Percentiles rank a stretch among this genome's conserved stretches.
These are phyloP conservation scores for Dacryopinax spathularia DNA, from an alignment of 768 basidiomycete species.

Conservation along the genomic window DNA sequence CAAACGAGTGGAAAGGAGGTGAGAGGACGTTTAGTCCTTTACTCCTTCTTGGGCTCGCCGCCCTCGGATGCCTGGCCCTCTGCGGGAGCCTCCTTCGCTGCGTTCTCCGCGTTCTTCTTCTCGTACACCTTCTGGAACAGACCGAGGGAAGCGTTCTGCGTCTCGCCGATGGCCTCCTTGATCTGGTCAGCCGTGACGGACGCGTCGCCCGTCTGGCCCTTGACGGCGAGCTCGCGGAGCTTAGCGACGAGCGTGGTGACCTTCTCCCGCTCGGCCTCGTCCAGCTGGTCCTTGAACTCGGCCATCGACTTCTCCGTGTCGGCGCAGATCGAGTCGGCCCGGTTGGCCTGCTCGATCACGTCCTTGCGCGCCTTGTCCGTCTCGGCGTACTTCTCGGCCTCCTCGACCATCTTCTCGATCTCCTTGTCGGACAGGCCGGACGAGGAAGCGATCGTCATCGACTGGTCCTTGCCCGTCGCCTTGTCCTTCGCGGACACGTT, in stretches of 20 bases:
- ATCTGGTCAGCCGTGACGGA: slow-evolving; percentile 72
- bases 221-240: slow-evolving; percentile 74
- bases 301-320: slow-evolving; percentile 97
- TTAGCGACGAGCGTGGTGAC: slow-evolving; percentile 74
- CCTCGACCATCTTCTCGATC: slow-evolving; percentile 91
- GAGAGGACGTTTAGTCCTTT: neutral
- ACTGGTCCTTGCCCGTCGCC: slow-evolving; percentile 79
- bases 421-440: slow-evolving; percentile 94
- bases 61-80: slow-evolving; percentile 9
- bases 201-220: slow-evolving; percentile 78
- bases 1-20: neutral
- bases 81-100: slow-evolving; percentile 8
- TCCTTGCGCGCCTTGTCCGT: slow-evolving; percentile 73
- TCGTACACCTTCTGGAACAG: slow-evolving; percentile 79
- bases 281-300: slow-evolving; percentile 97
- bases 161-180: slow-evolving; percentile 84
- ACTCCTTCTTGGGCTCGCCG: slow-evolving; percentile 9
- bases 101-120: slow-evolving; percentile 18
- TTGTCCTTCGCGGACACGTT: slow-evolving; percentile 90
- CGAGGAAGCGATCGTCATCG: slow-evolving; percentile 94
- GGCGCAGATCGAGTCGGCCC: slow-evolving; percentile 82
- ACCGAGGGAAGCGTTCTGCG: slow-evolving; percentile 85
- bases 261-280: slow-evolving; percentile 84
- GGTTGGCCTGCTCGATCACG: slow-evolving; percentile 92
- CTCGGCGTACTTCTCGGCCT: slow-evolving; percentile 89